These are phyloP conservation scores for Berberis thunbergii DNA, from an alignment of 164 flowering plant genomes.

Conservation along the genomic window DNA sequence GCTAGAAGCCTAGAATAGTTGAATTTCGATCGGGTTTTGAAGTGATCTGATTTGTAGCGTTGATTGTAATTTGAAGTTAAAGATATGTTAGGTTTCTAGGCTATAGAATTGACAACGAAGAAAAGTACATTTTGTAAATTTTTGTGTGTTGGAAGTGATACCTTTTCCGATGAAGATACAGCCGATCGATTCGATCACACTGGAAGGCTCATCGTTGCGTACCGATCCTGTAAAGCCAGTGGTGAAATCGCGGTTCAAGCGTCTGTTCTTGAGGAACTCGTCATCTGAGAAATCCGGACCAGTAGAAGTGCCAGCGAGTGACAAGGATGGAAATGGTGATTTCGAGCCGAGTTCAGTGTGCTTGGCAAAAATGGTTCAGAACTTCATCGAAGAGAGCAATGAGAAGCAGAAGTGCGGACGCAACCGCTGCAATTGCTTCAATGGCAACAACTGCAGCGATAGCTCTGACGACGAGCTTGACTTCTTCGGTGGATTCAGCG, in stretches of 20 bases:
- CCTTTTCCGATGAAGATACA: slow-evolving; percentile 82
- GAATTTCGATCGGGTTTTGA: neutral
- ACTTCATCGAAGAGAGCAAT: slow-evolving; percentile 61
- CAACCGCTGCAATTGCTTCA: slow-evolving; percentile 82
- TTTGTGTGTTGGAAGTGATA: slow-evolving; percentile 9
- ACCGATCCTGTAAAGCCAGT: slow-evolving; percentile 46
- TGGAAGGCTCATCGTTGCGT: slow-evolving; percentile 15
- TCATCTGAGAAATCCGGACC: slow-evolving; percentile 36
- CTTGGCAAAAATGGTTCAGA: slow-evolving; percentile 80
- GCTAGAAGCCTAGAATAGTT: neutral
- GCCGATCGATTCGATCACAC: slow-evolving; percentile 41
- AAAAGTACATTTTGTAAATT: neutral
- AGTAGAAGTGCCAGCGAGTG: slow-evolving; percentile 29
- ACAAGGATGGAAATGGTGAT: slow-evolving; percentile 27
- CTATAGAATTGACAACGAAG: too few species aligned
- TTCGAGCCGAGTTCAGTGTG: slow-evolving; percentile 89
- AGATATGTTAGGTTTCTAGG: too few species aligned
- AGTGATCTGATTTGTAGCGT: too few species aligned
- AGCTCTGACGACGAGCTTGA: slow-evolving; percentile 77
- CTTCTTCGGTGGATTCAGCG: slow-evolving; percentile 26
- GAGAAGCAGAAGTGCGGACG: slow-evolving; percentile 62
- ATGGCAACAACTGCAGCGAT: slow-evolving; percentile 43
- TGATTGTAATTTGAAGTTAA: neutral
- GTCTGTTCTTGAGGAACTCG: slow-evolving; percentile 72
- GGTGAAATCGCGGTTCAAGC: slow-evolving; percentile 62